Evolutionary conservation across 2,329 filamentous ascomycete species (phyloP).

Genomic region (Annulohypoxylon truncatum): DNA sequence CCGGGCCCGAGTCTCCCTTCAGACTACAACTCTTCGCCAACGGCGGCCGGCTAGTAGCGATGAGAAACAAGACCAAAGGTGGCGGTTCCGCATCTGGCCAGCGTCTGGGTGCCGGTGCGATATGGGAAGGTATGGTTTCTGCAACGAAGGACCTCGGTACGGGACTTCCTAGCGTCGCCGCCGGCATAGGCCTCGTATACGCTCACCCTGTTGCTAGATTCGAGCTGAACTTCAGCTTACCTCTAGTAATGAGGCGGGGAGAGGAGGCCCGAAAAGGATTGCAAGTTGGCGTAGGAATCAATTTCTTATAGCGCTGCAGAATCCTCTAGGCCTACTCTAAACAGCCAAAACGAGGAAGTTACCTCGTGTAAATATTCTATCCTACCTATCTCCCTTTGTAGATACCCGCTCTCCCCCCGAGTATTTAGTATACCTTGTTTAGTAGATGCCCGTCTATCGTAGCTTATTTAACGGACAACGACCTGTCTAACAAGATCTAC

Average conservation of each 20-base stretch:
- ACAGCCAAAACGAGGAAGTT: background rate
- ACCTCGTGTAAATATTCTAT: slow-evolving; percentile 22
- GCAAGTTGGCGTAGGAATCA: slow-evolving; percentile 95
- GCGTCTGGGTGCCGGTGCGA: slow-evolving; percentile 56
- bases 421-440: background rate
- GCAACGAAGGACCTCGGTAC: slow-evolving; percentile 78
- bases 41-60: slow-evolving; percentile 83
- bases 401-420: slow-evolving; percentile 8
- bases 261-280: slow-evolving; percentile 92
- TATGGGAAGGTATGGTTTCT: slow-evolving; percentile 64
- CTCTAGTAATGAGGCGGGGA: slow-evolving; percentile 81
- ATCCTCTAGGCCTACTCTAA: background rate
- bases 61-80: slow-evolving; percentile 69
- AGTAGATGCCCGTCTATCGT: background rate
- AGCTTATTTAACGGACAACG: too few species aligned
- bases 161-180: slow-evolving; percentile 85
- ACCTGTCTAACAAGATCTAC: too few species aligned
- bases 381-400: slow-evolving; percentile 15
- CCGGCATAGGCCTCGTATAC: slow-evolving; percentile 91
- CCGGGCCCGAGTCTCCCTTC: slow-evolving; percentile 84
- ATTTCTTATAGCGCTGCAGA: slow-evolving; percentile 77
- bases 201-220: slow-evolving; percentile 93
- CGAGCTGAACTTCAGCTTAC: slow-evolving; percentile 94
- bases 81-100: slow-evolving; percentile 50
- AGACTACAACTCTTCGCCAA: slow-evolving; percentile 93